Evolutionary conservation across 2,329 filamentous ascomycete genomes (phyloP).

Genomic region (Aspergillus aculeatinus): DNA sequence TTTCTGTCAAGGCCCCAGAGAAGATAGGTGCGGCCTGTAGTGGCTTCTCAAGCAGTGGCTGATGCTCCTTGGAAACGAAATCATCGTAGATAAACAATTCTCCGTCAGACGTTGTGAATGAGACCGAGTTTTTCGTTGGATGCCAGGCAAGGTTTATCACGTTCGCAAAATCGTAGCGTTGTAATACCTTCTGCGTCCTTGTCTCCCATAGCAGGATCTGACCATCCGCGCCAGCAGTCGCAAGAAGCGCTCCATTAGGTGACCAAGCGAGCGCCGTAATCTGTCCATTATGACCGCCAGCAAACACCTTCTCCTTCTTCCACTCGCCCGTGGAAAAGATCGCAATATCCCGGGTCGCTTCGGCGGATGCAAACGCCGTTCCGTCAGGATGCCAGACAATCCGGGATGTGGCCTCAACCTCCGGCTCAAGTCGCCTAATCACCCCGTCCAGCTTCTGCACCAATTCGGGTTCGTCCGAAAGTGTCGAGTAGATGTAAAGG

Average conservation of each 20-base stretch:
- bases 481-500: slow-evolving; percentile 85
- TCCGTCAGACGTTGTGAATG: slow-evolving; percentile 89
- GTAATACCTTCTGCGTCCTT: slow-evolving; percentile 77
- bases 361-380: slow-evolving; percentile 81
- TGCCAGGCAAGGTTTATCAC: slow-evolving; percentile 90
- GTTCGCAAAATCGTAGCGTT: slow-evolving; percentile 74
- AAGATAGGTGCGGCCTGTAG: slow-evolving; percentile 81
- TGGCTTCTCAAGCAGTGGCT: slow-evolving; percentile 50
- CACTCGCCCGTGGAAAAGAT: slow-evolving; percentile 87
- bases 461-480: slow-evolving; percentile 73
- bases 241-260: slow-evolving; percentile 86
- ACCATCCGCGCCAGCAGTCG: slow-evolving; percentile 56
- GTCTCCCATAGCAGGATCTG: slow-evolving; percentile 74
- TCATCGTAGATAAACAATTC: slow-evolving; percentile 82
- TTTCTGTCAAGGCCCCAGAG: slow-evolving; percentile 72
- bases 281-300: slow-evolving; percentile 75
- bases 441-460: slow-evolving; percentile 82
- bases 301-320: slow-evolving; percentile 79
- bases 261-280: slow-evolving; percentile 91
- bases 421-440: slow-evolving; percentile 74
- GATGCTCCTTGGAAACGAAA: slow-evolving; percentile 55
- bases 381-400: slow-evolving; percentile 94
- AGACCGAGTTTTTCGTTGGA: slow-evolving; percentile 79
- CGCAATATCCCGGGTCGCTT: slow-evolving; percentile 77
- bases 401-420: slow-evolving; percentile 71